Evolutionary conservation across 805 yeast species (phyloP).

Genomic region (Debaryomyces tyrocola): DNA sequence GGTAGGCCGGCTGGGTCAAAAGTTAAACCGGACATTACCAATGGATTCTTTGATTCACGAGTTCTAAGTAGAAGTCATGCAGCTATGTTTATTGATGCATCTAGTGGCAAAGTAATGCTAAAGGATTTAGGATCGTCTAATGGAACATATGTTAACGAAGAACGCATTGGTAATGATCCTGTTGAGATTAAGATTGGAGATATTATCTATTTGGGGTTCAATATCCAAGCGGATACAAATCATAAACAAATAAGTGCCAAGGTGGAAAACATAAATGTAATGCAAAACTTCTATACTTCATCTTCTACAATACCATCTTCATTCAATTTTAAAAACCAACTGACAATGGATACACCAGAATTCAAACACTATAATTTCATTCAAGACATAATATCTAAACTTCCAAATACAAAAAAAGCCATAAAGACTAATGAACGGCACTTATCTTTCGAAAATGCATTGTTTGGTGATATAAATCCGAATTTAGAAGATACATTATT

Average conservation of each 20-base stretch:
- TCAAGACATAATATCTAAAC: constrained; percentile 26
- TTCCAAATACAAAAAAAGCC: constrained; percentile 4
- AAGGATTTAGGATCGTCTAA: constrained; percentile 89
- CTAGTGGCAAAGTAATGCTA: constrained; percentile 65
- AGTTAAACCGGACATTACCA: constrained; percentile 60
- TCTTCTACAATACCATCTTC: background rate
- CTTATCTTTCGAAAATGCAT: constrained; percentile 52
- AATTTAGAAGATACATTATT: constrained; percentile 50
- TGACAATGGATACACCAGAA: constrained; percentile 22
- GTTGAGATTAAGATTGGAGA: constrained; percentile 77
- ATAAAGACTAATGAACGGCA: constrained; percentile 2
- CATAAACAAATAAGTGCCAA: constrained; percentile 87
- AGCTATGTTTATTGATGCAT: constrained; percentile 71
- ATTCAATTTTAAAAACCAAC: background rate
- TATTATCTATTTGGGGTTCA: constrained; percentile 89
- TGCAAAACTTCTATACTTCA: constrained; percentile 30
- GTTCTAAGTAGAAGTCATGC: constrained; percentile 95
- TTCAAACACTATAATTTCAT: constrained; percentile 36
- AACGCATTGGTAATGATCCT: constrained; percentile 60
- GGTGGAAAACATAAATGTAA: constrained; percentile 70
- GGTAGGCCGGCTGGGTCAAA: constrained; percentile 85
- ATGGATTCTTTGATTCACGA: constrained; percentile 92
- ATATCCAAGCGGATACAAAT: constrained; percentile 64
- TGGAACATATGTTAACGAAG: constrained; percentile 88
- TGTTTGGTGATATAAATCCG: constrained; percentile 60